These are phyloP conservation scores for Fusarium begoniae DNA, from an alignment of 2,329 filamentous ascomycete species.

Conservation along the genomic window DNA sequence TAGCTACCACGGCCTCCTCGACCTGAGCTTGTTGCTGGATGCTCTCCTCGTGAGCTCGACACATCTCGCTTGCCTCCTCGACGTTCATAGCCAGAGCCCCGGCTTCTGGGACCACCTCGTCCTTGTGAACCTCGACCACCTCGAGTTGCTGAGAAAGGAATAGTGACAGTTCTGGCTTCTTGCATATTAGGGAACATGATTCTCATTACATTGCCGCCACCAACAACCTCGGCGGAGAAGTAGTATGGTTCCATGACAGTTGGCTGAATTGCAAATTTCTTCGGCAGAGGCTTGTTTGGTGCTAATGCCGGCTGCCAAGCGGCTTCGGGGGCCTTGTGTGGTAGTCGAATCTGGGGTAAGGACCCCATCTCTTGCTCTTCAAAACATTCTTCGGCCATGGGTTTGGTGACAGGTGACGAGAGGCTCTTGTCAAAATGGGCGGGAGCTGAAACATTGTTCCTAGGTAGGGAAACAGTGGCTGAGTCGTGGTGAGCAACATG, in stretches of 20 bases:
- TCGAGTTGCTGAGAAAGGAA: conserved; percentile 49
- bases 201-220: conserved; percentile 49
- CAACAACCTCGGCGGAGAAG: conserved; percentile 46
- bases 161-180: conserved; percentile 50
- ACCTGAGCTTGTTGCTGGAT: conserved; percentile 36
- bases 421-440: conserved; percentile 49
- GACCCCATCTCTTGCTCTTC: conserved; percentile 85
- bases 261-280: conserved; percentile 57
- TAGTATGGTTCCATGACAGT: conserved; percentile 48
- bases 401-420: conserved; percentile 65
- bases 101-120: conserved; percentile 43
- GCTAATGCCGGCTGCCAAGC: conserved; percentile 69
- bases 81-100: conserved; percentile 43
- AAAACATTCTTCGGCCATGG: conserved; percentile 81
- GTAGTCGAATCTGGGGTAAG: conserved; percentile 75
- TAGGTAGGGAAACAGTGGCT: conserved; percentile 76
- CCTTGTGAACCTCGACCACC: conserved; percentile 44
- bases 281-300: conserved; percentile 63
- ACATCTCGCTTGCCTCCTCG: conserved; percentile 49
- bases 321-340: conserved; percentile 67
- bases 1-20: conserved; percentile 53
- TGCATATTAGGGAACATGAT: conserved; percentile 55
- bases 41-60: conserved; percentile 42
- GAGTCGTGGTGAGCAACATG: conserved; percentile 57
- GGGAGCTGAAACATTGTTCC: conserved; percentile 16